Base-by-base conservation (phyloP, 495 filamentous ascomycete genomes). In the Oleoguttula mirabilis region DNA sequence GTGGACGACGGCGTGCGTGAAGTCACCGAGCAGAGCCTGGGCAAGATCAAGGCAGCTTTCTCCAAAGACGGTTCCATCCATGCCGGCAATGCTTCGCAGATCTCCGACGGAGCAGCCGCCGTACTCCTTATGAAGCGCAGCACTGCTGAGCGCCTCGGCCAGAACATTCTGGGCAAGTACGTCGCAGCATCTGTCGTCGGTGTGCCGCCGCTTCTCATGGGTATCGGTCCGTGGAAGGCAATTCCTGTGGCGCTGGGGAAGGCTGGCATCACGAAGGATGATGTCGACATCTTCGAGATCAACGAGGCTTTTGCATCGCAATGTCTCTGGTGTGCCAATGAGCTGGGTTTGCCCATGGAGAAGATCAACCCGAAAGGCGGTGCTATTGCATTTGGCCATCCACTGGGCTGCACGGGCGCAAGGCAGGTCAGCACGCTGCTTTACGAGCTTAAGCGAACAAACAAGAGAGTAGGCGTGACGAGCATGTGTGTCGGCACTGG, bases 361-460 rank as follows among this genome's bases (percentile, higher is more conserved):
- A 93, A 94, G 73, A 73, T 96, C 54, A 98, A 98, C 69, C 90
- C 88, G 31, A 94, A 94, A 12, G 90, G 90, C 40, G 88, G 90
- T 41, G 92, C 92, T 21, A 98, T 98, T 60, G 90, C 90, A n/a
- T 95, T 96, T 55, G 90, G 90, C 4, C 90, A 98, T 70, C 90
- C 90, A 5, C 72, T 98, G 15, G 90, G 90, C 25, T 92, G 84
- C 62, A 98, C 90, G 0, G 90, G 90, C 24, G 82, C 90, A 10
- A 72, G 90, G 51, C 92, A 96, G 72, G 82, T 98, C 30, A 82
- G 80, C 57, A 98, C 90, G 6, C 62, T 98, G 48, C 66, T 98
- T 46, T 87, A 78, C 44, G 92, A 95, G 72, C 64, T 98, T 44
- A 77, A 72, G 67, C 69, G 90, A 51, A 88, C 69, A 23, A 75